phyloP scores from a whole-genome alignment of 2,329 filamentous ascomycete genomes.

The Aspergillus sp. region DNA sequence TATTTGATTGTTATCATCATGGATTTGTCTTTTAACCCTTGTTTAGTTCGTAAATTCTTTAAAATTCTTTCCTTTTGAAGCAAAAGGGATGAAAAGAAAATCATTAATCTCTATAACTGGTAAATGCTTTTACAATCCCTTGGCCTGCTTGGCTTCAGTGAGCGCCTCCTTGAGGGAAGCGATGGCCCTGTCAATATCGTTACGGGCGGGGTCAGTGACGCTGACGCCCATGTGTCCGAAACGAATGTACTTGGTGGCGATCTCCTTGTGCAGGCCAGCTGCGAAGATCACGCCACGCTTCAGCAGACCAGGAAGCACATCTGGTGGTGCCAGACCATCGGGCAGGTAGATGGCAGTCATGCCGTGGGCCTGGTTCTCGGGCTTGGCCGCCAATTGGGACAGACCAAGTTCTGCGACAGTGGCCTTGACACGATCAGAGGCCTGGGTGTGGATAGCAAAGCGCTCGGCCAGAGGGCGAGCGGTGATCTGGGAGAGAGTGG shows the following conservation, averaged over 20 bases:
- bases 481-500: conserved; percentile 79
- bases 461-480: conserved; percentile 73
- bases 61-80: neutral
- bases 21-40: too few species aligned
- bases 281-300: conserved; percentile 92
- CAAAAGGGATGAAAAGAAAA: too few species aligned
- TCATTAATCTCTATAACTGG: too few species aligned
- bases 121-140: conserved; percentile 29
- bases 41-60: neutral
- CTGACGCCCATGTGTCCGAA: conserved; percentile 98
- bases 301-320: conserved; percentile 77
- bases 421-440: conserved; percentile 82
- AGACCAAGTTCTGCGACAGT: conserved; percentile 75
- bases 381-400: conserved; percentile 77
- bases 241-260: conserved; percentile 86
- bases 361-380: conserved; percentile 88
- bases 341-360: conserved; percentile 98
- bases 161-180: conserved; percentile 71
- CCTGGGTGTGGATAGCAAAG: conserved; percentile 74
- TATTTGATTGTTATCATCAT: too few species aligned
- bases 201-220: conserved; percentile 71
- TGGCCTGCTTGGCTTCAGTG: conserved; percentile 65
- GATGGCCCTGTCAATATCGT: conserved; percentile 80
- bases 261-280: conserved; percentile 92
- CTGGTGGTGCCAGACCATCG: conserved; percentile 72